Evolutionary conservation across 1,139 yeast species (phyloP).

Genomic region (Torulaspora globosa): DNA sequence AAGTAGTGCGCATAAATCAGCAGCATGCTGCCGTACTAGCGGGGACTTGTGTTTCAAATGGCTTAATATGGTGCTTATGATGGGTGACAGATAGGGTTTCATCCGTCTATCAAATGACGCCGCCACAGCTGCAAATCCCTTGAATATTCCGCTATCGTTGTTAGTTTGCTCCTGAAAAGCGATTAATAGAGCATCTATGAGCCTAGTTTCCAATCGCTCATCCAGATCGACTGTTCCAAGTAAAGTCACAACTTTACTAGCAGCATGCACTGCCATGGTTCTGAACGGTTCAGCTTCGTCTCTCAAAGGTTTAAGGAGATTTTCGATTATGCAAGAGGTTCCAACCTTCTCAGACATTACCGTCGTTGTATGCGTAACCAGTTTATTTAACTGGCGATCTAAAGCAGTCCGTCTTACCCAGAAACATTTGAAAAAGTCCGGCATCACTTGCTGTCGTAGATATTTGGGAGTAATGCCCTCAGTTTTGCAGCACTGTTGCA

Average conservation of each 20-base stretch:
- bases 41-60: constrained; percentile 71
- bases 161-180: constrained; percentile 77
- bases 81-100: constrained; percentile 70
- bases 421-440: constrained; percentile 64
- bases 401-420: constrained; percentile 74
- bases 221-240: constrained; percentile 50
- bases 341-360: constrained; percentile 68
- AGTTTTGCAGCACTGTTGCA: constrained; percentile 54
- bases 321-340: constrained; percentile 54
- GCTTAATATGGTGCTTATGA: constrained; percentile 69
- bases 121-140: constrained; percentile 64
- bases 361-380: constrained; percentile 72
- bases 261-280: constrained; percentile 71
- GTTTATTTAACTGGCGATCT: constrained; percentile 50
- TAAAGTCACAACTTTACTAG: constrained; percentile 46
- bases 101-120: constrained; percentile 65
- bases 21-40: constrained; percentile 78
- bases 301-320: constrained; percentile 56
- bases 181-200: constrained; percentile 78
- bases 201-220: constrained; percentile 57
- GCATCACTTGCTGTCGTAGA: constrained; percentile 49
- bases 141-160: constrained; percentile 52
- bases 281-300: constrained; percentile 83
- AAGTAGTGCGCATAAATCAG: constrained; percentile 65
- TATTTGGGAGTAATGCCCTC: constrained; percentile 49